phyloP scores from a whole-genome alignment of 73 alveolate genomes.

The Tetrahymena borealis region DNA sequence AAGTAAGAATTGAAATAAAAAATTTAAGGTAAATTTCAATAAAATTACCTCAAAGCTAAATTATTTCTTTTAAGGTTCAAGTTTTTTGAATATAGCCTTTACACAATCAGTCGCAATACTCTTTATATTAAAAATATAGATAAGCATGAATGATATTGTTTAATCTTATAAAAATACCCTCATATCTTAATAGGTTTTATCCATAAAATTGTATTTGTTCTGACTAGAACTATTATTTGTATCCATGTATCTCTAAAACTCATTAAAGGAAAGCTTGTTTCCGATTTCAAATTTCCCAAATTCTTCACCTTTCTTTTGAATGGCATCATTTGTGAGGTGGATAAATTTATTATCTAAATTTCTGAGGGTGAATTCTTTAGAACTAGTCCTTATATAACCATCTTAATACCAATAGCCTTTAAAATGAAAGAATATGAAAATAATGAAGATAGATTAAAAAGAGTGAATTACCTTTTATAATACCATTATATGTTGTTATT shows the following conservation, averaged over 20 bases:
- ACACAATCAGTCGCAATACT: constrained; percentile 41
- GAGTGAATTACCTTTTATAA: constrained; percentile 36
- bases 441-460: background rate
- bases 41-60: constrained; percentile 47
- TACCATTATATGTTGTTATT: constrained; percentile 54
- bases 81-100: constrained; percentile 50
- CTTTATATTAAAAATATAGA: background rate
- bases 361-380: constrained; percentile 44
- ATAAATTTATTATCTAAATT: constrained; percentile 45
- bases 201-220: background rate
- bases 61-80: constrained; percentile 49
- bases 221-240: background rate
- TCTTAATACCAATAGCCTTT: constrained; percentile 53
- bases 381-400: constrained; percentile 67
- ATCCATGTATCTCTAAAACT: constrained; percentile 12
- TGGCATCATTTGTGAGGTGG: constrained; percentile 75
- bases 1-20: background rate
- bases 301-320: constrained; percentile 58
- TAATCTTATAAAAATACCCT: constrained; percentile 17
- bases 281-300: constrained; percentile 68
- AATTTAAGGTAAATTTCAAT: background rate
- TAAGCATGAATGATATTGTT: constrained; percentile 34
- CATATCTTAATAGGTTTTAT: background rate
- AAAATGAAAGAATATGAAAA: background rate
- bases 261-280: constrained; percentile 48